Evolutionary conservation across 768 basidiomycete species (phyloP).

Genomic region (Podaxis carcinomalis): DNA sequence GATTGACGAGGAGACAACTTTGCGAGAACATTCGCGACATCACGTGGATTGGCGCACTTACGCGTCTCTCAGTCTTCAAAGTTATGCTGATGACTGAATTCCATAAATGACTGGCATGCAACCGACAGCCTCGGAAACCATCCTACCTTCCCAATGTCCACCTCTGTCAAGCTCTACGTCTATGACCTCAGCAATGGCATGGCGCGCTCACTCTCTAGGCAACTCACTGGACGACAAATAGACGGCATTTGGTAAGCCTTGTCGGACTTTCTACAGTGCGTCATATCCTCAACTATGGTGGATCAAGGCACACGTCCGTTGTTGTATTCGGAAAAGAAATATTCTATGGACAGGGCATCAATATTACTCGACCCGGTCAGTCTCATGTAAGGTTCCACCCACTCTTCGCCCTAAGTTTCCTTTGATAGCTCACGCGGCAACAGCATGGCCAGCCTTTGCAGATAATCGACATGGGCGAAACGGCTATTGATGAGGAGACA

Average conservation of each 20-base stretch:
- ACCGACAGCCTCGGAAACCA: background rate
- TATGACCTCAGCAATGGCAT: conserved; percentile 91
- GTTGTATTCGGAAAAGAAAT: conserved; percentile 84
- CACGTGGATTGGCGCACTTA: background rate
- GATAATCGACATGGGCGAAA: conserved; percentile 72
- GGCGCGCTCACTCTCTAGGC: conserved; percentile 71
- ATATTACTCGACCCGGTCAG: conserved; percentile 62
- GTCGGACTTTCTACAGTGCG: background rate
- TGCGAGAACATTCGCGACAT: background rate
- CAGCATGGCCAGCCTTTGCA: conserved; percentile 76
- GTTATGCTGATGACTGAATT: background rate
- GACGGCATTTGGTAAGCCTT: conserved; percentile 80
- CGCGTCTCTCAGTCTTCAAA: background rate
- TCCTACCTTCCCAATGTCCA: conserved; percentile 21
- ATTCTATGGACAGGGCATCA: conserved; percentile 89
- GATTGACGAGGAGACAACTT: background rate
- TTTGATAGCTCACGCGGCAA: background rate
- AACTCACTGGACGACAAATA: conserved; percentile 84
- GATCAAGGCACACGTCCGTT: conserved; percentile 79
- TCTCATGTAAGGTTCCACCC: conserved; percentile 62
- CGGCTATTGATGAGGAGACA: conserved; percentile 76
- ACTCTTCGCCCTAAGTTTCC: background rate
- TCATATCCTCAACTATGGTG: background rate
- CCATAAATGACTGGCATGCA: background rate
- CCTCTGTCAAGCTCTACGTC: conserved; percentile 75